Evolutionary conservation across 2,329 filamentous ascomycete genomes (phyloP).

Genomic region (Fusarium neocosmosporiellum): DNA sequence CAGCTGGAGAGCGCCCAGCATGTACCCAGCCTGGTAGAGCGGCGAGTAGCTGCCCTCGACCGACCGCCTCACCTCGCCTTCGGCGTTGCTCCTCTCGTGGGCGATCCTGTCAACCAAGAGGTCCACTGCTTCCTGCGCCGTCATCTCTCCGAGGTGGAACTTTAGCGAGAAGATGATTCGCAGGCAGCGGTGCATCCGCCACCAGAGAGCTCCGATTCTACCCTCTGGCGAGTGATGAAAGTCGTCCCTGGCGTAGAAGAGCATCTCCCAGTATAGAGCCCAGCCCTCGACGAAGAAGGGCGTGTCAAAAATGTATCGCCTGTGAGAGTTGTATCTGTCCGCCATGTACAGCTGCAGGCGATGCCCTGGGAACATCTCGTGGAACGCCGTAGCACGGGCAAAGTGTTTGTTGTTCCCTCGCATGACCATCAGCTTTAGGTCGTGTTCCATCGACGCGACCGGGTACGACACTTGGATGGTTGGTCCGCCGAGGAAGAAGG

Average conservation of each 20-base stretch:
- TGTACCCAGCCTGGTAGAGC: conserved; percentile 30
- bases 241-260: conserved; percentile 24
- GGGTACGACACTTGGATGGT: conserved; percentile 27
- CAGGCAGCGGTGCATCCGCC: conserved; percentile 31
- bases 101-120: conserved; percentile 11
- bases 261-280: conserved; percentile 35
- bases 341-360: conserved; percentile 33
- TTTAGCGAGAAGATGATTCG: conserved; percentile 22
- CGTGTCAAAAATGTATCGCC: conserved; percentile 27
- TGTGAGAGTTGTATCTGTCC: conserved; percentile 23
- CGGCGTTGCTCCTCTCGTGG: conserved; percentile 28
- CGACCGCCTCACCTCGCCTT: conserved; percentile 26
- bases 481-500: conserved; percentile 26
- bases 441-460: conserved; percentile 23
- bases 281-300: conserved; percentile 31
- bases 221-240: conserved; percentile 28
- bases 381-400: conserved; percentile 20
- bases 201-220: conserved; percentile 29
- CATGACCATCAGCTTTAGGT: conserved; percentile 34
- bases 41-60: conserved; percentile 30
- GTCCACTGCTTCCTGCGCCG: conserved; percentile 28
- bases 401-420: conserved; percentile 30
- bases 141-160: conserved; percentile 31
- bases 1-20: conserved; percentile 24
- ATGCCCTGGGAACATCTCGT: conserved; percentile 31